phyloP scores from a whole-genome alignment of 306 rosid genomes.

The Trifolium fragiferum region DNA sequence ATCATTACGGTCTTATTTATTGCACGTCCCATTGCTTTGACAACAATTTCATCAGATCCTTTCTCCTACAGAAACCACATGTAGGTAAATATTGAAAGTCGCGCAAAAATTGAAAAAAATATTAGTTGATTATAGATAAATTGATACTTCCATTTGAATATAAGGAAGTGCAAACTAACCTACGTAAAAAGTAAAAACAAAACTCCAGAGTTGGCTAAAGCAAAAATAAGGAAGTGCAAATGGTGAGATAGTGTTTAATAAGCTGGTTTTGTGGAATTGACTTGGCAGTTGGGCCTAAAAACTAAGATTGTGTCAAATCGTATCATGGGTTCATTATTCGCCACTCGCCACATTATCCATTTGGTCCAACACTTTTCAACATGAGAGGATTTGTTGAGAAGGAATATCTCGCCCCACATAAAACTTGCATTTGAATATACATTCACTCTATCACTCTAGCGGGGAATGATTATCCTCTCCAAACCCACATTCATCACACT shows the following conservation, averaged over 20 bases:
- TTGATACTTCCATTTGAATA: too few relatives aligned
- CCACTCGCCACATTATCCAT: neutral
- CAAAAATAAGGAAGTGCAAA: neutral
- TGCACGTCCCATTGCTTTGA: conserved; percentile 96
- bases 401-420: neutral
- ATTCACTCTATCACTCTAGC: neutral
- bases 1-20: conserved; percentile 92
- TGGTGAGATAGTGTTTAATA: neutral
- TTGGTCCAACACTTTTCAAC: neutral
- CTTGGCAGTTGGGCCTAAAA: neutral
- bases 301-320: neutral
- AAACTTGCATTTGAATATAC: neutral
- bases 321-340: neutral
- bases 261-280: neutral
- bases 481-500: neutral
- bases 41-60: conserved; percentile 71
- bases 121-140: conserved; percentile 1
- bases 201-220: neutral
- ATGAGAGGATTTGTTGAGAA: neutral
- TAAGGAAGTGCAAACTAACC: too few relatives aligned
- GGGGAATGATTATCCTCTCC: neutral
- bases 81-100: conserved; percentile 15
- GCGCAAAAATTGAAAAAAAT: neutral
- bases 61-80: conserved; percentile 62
- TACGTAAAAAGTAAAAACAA: neutral